phyloP scores from a whole-genome alignment of 2,329 filamentous ascomycete species.

The Botryotinia narcissicola region DNA sequence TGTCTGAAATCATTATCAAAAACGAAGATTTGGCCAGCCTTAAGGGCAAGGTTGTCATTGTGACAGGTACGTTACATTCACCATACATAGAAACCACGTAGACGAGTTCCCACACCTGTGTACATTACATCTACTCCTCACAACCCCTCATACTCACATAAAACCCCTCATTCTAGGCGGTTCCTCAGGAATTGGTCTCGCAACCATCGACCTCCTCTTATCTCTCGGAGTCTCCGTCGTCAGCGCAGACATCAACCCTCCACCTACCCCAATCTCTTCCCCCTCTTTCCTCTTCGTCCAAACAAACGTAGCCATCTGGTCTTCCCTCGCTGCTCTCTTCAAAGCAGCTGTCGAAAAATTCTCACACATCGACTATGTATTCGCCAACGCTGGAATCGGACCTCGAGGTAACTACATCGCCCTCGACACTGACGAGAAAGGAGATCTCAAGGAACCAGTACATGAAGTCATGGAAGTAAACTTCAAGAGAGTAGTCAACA shows the following conservation, averaged over 20 bases:
- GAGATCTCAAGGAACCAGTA: constrained; percentile 48
- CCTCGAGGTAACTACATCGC: constrained; percentile 48
- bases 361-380: constrained; percentile 31
- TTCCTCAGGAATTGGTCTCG: constrained; percentile 59
- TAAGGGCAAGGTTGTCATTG: constrained; percentile 50
- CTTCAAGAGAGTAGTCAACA: constrained; percentile 50
- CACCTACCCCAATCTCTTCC: constrained; percentile 34
- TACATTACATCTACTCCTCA: neutral
- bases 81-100: constrained; percentile 29
- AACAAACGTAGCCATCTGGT: constrained; percentile 44
- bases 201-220: constrained; percentile 52
- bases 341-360: constrained; percentile 44
- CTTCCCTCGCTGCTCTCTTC: constrained; percentile 51
- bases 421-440: constrained; percentile 48
- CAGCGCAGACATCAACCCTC: constrained; percentile 51
- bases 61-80: constrained; percentile 46
- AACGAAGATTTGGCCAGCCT: constrained; percentile 45
- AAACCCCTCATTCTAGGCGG: constrained; percentile 43
- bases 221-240: constrained; percentile 54
- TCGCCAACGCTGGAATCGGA: constrained; percentile 53
- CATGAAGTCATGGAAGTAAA: constrained; percentile 49
- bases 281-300: constrained; percentile 43
- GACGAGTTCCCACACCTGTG: neutral
- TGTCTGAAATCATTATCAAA: constrained; percentile 47
- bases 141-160: constrained; percentile 10